Percentiles rank a stretch among this genome's conserved stretches.
Conservation (phyloP, 139 green algal species). For the Volvox africanus region DNA sequence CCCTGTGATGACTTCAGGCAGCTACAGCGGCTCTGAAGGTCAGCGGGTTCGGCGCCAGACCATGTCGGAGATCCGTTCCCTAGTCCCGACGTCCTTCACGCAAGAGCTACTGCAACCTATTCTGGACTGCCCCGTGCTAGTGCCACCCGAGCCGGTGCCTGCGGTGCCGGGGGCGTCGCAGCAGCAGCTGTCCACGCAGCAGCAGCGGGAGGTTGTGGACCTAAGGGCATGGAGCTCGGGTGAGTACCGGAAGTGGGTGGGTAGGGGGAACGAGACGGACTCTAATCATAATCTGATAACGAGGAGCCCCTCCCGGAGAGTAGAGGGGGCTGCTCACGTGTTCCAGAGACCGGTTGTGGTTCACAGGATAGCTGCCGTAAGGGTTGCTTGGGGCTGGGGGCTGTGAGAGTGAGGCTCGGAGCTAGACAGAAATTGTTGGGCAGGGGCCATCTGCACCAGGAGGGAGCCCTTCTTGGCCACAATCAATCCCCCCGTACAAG, state of each 20-base stretch:
- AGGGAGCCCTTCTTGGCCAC: too few relatives aligned
- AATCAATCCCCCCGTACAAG: too few relatives aligned
- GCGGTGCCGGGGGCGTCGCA: constrained; percentile 42
- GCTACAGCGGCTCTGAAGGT: constrained; percentile 51
- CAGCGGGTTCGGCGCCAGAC: constrained; percentile 58
- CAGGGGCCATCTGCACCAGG: too few relatives aligned
- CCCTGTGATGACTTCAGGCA: background rate
- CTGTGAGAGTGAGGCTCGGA: too few relatives aligned
- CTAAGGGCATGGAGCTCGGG: background rate
- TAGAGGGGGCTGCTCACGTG: too few relatives aligned
- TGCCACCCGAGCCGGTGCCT: constrained; percentile 53
- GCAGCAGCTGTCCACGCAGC: constrained; percentile 29
- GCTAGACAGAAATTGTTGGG: too few relatives aligned
- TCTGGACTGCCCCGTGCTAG: constrained; percentile 51
- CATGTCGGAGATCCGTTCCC: constrained; percentile 64
- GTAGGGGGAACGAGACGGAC: too few relatives aligned
- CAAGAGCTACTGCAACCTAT: constrained; percentile 59
- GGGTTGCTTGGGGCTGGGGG: too few relatives aligned
- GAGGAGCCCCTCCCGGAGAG: too few relatives aligned
- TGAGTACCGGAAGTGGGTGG: background rate
- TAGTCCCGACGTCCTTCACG: constrained; percentile 58
- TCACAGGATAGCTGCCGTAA: too few relatives aligned
- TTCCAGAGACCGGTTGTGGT: too few relatives aligned
- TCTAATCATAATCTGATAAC: too few relatives aligned
- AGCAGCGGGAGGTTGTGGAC: background rate